Conservation (phyloP, 805 yeast species). For the Metschnikowia vanudenii region DNA sequence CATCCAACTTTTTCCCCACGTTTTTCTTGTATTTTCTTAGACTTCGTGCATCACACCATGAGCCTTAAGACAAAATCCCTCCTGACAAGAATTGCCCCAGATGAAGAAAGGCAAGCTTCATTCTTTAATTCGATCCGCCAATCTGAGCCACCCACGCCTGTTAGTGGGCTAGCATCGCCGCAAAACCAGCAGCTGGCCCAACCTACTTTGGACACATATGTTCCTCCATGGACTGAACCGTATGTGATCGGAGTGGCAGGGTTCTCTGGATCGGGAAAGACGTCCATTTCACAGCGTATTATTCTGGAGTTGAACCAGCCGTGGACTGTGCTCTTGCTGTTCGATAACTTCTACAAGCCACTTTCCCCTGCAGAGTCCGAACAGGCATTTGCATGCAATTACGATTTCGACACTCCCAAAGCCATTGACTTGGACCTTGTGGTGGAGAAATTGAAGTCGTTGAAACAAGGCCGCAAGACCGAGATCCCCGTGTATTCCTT, state of each 20-base stretch:
- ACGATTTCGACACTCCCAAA: constrained; percentile 86
- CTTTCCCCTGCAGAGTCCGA: constrained; percentile 58
- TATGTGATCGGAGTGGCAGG: constrained; percentile 89
- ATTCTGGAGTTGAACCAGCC: constrained; percentile 80
- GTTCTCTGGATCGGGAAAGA: constrained; percentile 77
- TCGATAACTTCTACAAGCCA: constrained; percentile 89
- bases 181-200: neutral
- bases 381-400: constrained; percentile 65
- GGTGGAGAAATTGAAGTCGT: constrained; percentile 55
- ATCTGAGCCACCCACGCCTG: constrained; percentile 5
- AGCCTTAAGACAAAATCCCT: constrained; percentile 11
- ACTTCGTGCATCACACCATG: neutral
- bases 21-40: neutral
- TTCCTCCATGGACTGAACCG: constrained; percentile 88
- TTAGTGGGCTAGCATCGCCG: neutral
- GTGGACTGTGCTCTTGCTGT: constrained; percentile 86
- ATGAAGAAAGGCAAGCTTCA: constrained; percentile 23
- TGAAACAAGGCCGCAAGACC: constrained; percentile 64
- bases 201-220: constrained; percentile 19
- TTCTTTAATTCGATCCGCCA: constrained; percentile 21
- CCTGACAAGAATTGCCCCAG: constrained; percentile 27
- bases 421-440: constrained; percentile 78
- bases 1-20: neutral
- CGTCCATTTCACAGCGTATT: constrained; percentile 83
- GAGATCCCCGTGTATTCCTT: constrained; percentile 54